Conservation (phyloP, 2,329 filamentous ascomycete species). For the Blastomyces emzantsi region DNA sequence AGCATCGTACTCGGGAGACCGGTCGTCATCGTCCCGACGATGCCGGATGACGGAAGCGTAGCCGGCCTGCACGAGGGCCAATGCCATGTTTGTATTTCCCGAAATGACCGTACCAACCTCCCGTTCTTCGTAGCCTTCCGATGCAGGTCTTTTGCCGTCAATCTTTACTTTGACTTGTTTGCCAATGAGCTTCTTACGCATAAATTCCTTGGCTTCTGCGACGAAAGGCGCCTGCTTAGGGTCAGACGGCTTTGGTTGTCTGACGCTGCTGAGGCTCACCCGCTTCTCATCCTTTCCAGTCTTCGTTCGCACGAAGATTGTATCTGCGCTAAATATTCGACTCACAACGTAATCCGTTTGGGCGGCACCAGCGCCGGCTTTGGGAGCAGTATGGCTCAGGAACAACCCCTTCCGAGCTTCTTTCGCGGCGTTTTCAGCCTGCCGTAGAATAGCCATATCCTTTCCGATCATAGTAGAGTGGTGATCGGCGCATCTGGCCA, state of each 20-base stretch:
- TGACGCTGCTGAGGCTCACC: constrained; percentile 83
- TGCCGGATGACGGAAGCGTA: constrained; percentile 93
- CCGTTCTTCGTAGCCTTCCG: constrained; percentile 83
- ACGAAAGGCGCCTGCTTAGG: constrained; percentile 79
- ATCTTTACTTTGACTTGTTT: constrained; percentile 87
- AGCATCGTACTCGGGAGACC: constrained; percentile 82
- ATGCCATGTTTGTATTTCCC: constrained; percentile 77
- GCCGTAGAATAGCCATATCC: constrained; percentile 76
- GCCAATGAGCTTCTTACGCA: constrained; percentile 87
- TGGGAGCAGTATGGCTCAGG: constrained; percentile 64
- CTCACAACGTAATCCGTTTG: constrained; percentile 74
- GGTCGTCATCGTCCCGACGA: constrained; percentile 86
- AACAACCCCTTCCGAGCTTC: constrained; percentile 68
- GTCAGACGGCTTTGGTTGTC: constrained; percentile 84
- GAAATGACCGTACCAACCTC: constrained; percentile 84
- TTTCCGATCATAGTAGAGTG: constrained; percentile 85
- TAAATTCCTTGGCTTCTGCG: constrained; percentile 90
- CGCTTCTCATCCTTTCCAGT: constrained; percentile 69
- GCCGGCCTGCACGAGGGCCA: constrained; percentile 80
- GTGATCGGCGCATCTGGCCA: constrained; percentile 89
- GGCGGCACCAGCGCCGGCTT: constrained; percentile 50
- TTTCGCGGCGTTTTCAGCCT: constrained; percentile 80
- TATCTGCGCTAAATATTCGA: constrained; percentile 81
- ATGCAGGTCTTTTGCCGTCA: constrained; percentile 83
- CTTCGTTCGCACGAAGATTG: constrained; percentile 78